Evolutionary conservation across 345 rosid species (phyloP).

Genomic region (Salix udensis): DNA sequence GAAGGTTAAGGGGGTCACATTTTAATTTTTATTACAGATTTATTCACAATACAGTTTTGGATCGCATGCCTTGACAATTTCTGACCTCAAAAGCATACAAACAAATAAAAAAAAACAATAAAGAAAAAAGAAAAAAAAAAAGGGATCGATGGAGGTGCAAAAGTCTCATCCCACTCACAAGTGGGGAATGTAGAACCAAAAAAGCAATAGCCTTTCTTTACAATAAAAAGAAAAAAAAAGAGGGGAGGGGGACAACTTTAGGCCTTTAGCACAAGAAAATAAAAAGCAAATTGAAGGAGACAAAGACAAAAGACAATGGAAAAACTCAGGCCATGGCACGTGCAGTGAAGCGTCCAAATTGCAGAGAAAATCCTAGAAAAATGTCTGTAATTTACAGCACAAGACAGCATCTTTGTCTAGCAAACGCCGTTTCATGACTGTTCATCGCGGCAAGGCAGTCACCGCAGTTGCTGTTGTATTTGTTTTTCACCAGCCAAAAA

Average conservation of each 20-base stretch:
- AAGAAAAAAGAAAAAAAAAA: too few species aligned
- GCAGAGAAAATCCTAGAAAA: background rate
- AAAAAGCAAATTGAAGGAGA: background rate
- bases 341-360: background rate
- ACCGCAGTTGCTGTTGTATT: too few species aligned
- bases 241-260: background rate
- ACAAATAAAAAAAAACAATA: background rate
- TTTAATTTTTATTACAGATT: too few species aligned
- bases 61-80: background rate
- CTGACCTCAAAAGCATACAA: background rate
- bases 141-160: background rate
- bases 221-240: background rate
- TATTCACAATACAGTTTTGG: background rate
- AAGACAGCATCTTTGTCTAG: background rate
- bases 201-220: background rate
- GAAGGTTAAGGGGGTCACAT: too few species aligned
- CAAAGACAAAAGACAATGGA: background rate
- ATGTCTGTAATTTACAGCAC: background rate
- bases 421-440: background rate
- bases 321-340: background rate
- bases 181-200: background rate
- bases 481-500: too few species aligned
- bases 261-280: background rate
- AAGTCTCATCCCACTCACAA: background rate
- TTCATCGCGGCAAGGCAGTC: too few species aligned